A percentile compares a stretch with the other conserved stretches of the same genome.
Conservation (phyloP, 2,329 filamentous ascomycete genomes). For the Penicillium verrucosum region DNA sequence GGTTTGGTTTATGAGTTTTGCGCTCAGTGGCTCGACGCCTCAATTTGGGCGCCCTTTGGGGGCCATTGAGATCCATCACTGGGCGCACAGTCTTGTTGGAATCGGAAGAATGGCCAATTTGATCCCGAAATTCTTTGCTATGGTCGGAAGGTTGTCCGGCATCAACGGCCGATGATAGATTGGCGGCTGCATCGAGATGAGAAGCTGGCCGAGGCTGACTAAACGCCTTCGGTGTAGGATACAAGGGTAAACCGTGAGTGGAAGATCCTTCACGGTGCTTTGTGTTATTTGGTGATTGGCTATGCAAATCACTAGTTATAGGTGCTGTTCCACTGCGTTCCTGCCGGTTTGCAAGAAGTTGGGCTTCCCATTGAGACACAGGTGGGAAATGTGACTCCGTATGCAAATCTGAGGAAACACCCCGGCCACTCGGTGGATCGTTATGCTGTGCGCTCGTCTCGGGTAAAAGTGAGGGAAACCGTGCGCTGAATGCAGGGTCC, state of each 20-base stretch:
- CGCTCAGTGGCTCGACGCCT: conserved; percentile 22
- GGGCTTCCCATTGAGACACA: conserved; percentile 39
- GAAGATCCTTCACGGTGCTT: neutral
- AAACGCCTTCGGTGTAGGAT: neutral
- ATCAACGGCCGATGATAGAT: neutral
- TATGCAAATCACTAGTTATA: neutral
- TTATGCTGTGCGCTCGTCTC: conserved; percentile 6
- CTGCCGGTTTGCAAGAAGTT: conserved; percentile 27
- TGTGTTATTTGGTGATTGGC: neutral
- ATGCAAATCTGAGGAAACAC: conserved; percentile 19
- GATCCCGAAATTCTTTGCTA: neutral
- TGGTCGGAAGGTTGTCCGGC: neutral
- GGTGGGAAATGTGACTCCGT: conserved; percentile 34
- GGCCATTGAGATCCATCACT: neutral
- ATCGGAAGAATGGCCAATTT: conserved; percentile 5
- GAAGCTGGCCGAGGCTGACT: neutral
- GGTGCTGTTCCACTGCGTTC: conserved; percentile 4
- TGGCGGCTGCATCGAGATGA: neutral
- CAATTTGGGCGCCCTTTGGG: conserved; percentile 5
- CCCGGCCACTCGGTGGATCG: conserved; percentile 2
- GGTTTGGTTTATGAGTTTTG: neutral
- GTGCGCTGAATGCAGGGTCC: conserved; percentile 32
- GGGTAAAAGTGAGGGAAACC: conserved; percentile 36
- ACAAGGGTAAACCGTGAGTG: neutral
- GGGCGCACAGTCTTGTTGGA: conserved; percentile 25